A percentile compares a stretch with the other conserved stretches of the same genome.
These are phyloP conservation scores for Malania oleifera DNA, from an alignment of 164 flowering plant species.

Conservation along the genomic window DNA sequence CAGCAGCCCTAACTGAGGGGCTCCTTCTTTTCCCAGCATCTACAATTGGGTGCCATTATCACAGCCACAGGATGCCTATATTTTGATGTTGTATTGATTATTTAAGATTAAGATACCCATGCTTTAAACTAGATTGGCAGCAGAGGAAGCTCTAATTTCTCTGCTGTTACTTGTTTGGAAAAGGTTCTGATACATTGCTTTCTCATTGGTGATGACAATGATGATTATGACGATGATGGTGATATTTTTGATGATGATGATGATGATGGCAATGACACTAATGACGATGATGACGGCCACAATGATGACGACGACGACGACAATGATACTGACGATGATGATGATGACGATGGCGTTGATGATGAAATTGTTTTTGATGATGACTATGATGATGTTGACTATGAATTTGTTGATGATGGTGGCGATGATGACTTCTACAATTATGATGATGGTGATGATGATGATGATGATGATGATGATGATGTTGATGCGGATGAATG, in stretches of 20 bases:
- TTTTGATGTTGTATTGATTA: no score
- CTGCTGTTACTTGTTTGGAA: slow-evolving; percentile 35
- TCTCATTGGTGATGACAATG: slow-evolving; percentile 19
- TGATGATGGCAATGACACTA: slow-evolving; percentile 13
- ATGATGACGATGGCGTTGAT: slow-evolving; percentile 9
- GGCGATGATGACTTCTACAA: slow-evolving; percentile 12
- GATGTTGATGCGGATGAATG: not conserved
- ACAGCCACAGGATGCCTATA: no score
- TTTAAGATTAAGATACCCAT: slow-evolving; percentile 1
- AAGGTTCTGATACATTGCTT: slow-evolving; percentile 39
- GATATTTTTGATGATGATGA: slow-evolving; percentile 1
- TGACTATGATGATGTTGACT: slow-evolving; percentile 16
- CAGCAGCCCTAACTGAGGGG: no score
- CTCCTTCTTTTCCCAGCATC: no score
- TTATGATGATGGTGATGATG: slow-evolving; percentile 11
- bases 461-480: slow-evolving; percentile 7
- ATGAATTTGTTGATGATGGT: slow-evolving; percentile 18
- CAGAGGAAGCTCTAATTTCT: slow-evolving; percentile 49
- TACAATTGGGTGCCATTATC: no score
- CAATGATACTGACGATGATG: slow-evolving; percentile 15
- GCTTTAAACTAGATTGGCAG: slow-evolving; percentile 19
- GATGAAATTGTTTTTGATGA: slow-evolving; percentile 18
- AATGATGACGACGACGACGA: slow-evolving; percentile 20
- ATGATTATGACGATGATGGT: slow-evolving; percentile 13
- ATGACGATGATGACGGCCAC: slow-evolving; percentile 13